Percentiles rank a stretch among this genome's conserved stretches.
Conservation (phyloP, 768 basidiomycete genomes). For the Pluteus cervinus region DNA sequence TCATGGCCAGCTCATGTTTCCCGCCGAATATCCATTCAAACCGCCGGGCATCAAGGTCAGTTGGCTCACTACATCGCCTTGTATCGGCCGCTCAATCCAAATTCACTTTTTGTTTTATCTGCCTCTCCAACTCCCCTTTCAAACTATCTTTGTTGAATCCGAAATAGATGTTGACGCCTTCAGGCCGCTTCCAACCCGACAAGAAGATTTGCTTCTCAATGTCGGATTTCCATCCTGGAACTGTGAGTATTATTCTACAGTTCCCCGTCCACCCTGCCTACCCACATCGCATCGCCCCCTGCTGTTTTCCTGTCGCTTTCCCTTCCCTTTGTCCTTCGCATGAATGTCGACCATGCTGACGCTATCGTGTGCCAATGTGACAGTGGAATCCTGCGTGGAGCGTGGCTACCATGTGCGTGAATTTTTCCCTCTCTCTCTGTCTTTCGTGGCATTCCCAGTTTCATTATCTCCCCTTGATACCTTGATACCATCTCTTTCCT, state of each 20-base stretch:
- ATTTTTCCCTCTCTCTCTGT: constrained; percentile 1
- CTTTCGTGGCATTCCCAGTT: constrained; percentile 6
- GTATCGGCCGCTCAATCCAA: not conserved
- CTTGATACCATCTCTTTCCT: constrained; percentile 2
- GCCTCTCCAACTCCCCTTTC: constrained; percentile 1
- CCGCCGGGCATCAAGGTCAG: constrained; percentile 93
- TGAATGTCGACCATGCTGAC: too few species aligned
- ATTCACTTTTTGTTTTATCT: not conserved
- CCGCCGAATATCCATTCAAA: constrained; percentile 93
- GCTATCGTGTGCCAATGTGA: constrained; percentile 6
- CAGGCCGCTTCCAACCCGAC: constrained; percentile 86
- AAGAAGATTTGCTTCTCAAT: constrained; percentile 98
- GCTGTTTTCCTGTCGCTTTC: too few species aligned
- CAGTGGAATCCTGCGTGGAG: constrained; percentile 97
- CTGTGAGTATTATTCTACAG: constrained; percentile 46
- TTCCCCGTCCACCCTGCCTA: not conserved
- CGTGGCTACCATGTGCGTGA: constrained; percentile 83
- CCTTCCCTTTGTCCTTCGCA: constrained; percentile 1
- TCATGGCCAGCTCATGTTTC: constrained; percentile 88
- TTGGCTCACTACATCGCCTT: constrained; percentile 1
- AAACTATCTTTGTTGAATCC: constrained; percentile 6
- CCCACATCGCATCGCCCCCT: too few species aligned
- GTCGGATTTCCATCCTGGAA: constrained; percentile 91
- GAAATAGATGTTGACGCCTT: constrained; percentile 92
- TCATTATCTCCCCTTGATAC: constrained; percentile 6